phyloP scores from a whole-genome alignment of 805 yeast genomes.

The Maudiozyma barnettii region DNA sequence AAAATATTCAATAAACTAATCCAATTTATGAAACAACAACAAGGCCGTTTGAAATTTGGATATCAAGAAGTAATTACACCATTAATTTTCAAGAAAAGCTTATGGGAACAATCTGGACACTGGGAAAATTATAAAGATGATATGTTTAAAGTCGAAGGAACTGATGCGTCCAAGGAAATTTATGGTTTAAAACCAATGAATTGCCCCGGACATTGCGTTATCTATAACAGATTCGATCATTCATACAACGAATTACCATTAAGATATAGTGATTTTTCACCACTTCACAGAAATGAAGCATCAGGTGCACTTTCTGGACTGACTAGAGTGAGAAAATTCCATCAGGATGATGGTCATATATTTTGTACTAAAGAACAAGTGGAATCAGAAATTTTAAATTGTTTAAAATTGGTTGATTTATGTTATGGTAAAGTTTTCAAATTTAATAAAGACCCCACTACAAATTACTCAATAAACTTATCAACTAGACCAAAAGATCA shows the following conservation, averaged over 20 bases:
- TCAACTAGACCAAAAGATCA: constrained; percentile 79
- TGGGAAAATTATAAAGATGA: constrained; percentile 93
- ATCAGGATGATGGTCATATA: constrained; percentile 97
- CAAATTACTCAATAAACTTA: constrained; percentile 54
- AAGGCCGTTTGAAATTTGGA: constrained; percentile 57
- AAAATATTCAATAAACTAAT: constrained; percentile 71
- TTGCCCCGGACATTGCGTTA: constrained; percentile 90
- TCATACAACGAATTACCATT: constrained; percentile 83
- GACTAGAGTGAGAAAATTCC: constrained; percentile 88
- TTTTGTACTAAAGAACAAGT: constrained; percentile 80
- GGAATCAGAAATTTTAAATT: constrained; percentile 57
- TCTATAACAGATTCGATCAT: constrained; percentile 65
- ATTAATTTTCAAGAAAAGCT: constrained; percentile 64
- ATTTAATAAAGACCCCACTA: constrained; percentile 2
- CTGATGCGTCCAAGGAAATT: constrained; percentile 31
- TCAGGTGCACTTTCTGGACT: constrained; percentile 90
- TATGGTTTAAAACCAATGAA: constrained; percentile 93
- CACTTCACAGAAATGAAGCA: constrained; percentile 88
- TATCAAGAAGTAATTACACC: constrained; percentile 93
- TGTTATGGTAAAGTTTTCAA: constrained; percentile 56
- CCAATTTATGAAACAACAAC: constrained; percentile 73
- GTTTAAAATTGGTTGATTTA: constrained; percentile 62
- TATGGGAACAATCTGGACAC: constrained; percentile 92
- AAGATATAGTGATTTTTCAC: constrained; percentile 79
- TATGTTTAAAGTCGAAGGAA: constrained; percentile 80